Base-by-base conservation (phyloP, 1,139 yeast species). In the Scheffersomyces lignicola region DNA sequence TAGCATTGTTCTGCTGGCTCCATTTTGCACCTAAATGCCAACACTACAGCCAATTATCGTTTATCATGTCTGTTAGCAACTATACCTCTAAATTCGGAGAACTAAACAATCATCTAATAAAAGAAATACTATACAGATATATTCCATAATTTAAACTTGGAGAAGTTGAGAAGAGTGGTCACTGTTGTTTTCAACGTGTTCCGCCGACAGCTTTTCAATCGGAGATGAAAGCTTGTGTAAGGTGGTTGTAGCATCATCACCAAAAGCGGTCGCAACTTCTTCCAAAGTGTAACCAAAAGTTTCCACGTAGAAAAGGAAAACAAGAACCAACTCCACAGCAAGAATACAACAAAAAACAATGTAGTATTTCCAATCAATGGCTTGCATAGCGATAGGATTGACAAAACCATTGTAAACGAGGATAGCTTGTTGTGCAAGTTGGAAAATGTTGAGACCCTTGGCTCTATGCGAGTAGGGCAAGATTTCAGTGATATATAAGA, bases 331-430 rank as follows among this genome's bases (percentile, higher is more conserved):
- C 42, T 69, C 74, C 29, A 63, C 65, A 1, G 56, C 62, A 29
- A 69, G 46, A 25, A 62, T 47, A 52, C 69, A 62, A 43, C 73
- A 59, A 56, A 54, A 76, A 7, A 78, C 80, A 44, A 78, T 75
- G 52, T 78, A 78, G 59, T 76, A 78, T 48, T 73, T 76, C 81
- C 82, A 78, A 28, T 64, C 66, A 43, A 78, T 72, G 24, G 73
- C 72, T 39, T 68, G 77, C 77, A 78, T 70, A 22, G 82, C 84
- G 49, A 78, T 65, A 5, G 83, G 76, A 47, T 76, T 76, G 35
- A 76, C 80, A 49, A 70, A 78, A 27, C 76, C 59, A 38, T 58
- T 58, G 41, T 45, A 56, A 35, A 55, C 36, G 26, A 48, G 37
- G 12, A 51, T 43, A 14, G 49, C 15, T 21, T 61, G 59, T 38